Conservation (phyloP, 2,329 filamentous ascomycete species). For the Hypoxylon sp. region DNA sequence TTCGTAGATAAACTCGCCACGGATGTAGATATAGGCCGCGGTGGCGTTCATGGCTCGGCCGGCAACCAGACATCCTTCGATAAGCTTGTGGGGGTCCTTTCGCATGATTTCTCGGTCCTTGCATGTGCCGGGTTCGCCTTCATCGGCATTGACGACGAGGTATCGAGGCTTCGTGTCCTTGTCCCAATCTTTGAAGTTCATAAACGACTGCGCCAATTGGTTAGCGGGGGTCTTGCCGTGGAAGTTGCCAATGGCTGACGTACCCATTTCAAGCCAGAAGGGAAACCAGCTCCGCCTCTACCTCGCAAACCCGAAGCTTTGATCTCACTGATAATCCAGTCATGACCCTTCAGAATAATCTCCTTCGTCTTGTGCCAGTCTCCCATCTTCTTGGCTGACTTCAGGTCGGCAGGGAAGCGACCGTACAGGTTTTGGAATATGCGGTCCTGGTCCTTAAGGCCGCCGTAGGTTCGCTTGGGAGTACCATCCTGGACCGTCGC, state of each 20-base stretch:
- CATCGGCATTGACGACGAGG: constrained; percentile 97
- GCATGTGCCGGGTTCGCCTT: constrained; percentile 98
- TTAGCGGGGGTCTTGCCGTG: constrained; percentile 17
- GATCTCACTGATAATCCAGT: constrained; percentile 98
- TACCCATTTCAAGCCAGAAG: constrained; percentile 99
- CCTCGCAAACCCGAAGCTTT: constrained; percentile 96
- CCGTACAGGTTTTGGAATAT: constrained; percentile 99
- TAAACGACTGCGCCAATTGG: constrained; percentile 79
- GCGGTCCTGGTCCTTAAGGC: constrained; percentile 93
- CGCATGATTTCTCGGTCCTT: constrained; percentile 99
- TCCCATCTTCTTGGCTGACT: constrained; percentile 96
- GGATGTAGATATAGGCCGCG: constrained; percentile 99
- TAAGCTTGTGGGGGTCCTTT: constrained; percentile 98
- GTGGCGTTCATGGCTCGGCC: constrained; percentile 99
- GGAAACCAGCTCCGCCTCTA: constrained; percentile 96
- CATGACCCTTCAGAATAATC: constrained; percentile 94
- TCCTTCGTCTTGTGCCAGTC: constrained; percentile 99
- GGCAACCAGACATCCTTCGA: constrained; percentile 96
- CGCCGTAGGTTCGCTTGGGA: constrained; percentile 81
- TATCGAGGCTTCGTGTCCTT: constrained; percentile 97
- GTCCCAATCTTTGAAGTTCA: constrained; percentile 99
- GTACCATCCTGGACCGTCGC: constrained; percentile 82
- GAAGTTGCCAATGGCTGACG: constrained; percentile 20
- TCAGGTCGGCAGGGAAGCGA: constrained; percentile 85
- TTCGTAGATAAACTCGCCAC: constrained; percentile 97